These are phyloP conservation scores for Ophiocordyceps camponoti-leonardi DNA, from an alignment of 2,329 filamentous ascomycete genomes.

Conservation along the genomic window DNA sequence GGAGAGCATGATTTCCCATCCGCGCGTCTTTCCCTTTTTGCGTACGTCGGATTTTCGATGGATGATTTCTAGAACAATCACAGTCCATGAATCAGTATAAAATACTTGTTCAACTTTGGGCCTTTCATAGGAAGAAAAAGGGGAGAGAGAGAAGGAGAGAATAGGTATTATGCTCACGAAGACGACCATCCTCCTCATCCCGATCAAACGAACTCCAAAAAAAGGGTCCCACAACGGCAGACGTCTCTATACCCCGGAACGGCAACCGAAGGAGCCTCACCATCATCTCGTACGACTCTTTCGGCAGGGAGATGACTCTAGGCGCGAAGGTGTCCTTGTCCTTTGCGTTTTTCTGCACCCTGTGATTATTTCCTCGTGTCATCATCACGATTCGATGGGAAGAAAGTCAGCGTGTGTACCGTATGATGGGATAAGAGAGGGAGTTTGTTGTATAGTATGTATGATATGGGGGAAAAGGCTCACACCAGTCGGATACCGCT, in stretches of 20 bases:
- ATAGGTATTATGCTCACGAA: too few species aligned
- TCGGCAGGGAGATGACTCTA: constrained; percentile 33
- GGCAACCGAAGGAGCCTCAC: constrained; percentile 35
- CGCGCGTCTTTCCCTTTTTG: constrained; percentile 44
- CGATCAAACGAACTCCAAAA: constrained; percentile 43
- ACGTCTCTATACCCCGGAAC: constrained; percentile 39
- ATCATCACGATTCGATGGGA: too few species aligned
- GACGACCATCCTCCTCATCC: constrained; percentile 36
- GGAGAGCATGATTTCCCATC: constrained; percentile 47
- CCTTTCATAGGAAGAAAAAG: too few species aligned
- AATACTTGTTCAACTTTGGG: too few species aligned
- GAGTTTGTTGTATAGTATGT: too few species aligned
- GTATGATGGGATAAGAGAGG: too few species aligned
- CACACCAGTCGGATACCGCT: constrained; percentile 38
- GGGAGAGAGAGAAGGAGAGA: too few species aligned
- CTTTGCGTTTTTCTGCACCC: constrained; percentile 37
- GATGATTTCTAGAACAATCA: constrained; percentile 41
- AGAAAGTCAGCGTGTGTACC: too few species aligned
- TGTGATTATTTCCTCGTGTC: constrained; percentile 8
- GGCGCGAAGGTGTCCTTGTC: constrained; percentile 41
- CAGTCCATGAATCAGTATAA: too few species aligned
- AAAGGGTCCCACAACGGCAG: constrained; percentile 42
- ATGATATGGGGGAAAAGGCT: constrained; percentile 10
- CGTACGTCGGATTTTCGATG: constrained; percentile 50
- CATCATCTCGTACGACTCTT: constrained; percentile 36